Evolutionary conservation across 1,284 basidiomycete species (phyloP).

Genomic region (Neonothopanus nambi): DNA sequence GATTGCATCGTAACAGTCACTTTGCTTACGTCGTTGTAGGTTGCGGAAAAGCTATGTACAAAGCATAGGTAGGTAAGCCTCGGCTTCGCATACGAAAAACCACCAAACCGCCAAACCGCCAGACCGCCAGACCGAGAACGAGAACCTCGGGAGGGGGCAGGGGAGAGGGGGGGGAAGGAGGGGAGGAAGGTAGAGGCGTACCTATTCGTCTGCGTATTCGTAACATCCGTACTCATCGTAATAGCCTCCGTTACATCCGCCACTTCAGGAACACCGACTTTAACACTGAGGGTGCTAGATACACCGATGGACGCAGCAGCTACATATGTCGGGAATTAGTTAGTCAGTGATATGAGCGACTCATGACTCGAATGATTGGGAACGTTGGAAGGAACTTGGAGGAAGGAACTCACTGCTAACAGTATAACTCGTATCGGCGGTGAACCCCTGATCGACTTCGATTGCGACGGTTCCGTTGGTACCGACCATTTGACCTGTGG

Average conservation of each 20-base stretch:
- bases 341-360: not conserved
- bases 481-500: not conserved
- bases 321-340: not conserved
- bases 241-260: not conserved
- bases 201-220: not conserved
- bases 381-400: not conserved
- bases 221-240: not conserved
- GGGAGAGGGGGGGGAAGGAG: no score
- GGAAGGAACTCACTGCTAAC: not conserved
- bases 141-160: no score
- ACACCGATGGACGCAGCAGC: not conserved
- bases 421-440: not conserved
- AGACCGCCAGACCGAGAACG: no score
- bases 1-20: not conserved
- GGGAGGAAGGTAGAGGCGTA: not conserved
- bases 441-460: conserved; percentile 1
- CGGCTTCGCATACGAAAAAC: no score
- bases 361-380: not conserved
- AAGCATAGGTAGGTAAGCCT: no score
- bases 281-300: not conserved
- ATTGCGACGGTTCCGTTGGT: conserved; percentile 1
- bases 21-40: conserved; percentile 3
- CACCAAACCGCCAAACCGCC: no score
- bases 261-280: not conserved
- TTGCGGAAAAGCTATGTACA: conserved; percentile 1